Conservation (phyloP, 768 basidiomycete species). For the Sarcomyxa edulis region DNA sequence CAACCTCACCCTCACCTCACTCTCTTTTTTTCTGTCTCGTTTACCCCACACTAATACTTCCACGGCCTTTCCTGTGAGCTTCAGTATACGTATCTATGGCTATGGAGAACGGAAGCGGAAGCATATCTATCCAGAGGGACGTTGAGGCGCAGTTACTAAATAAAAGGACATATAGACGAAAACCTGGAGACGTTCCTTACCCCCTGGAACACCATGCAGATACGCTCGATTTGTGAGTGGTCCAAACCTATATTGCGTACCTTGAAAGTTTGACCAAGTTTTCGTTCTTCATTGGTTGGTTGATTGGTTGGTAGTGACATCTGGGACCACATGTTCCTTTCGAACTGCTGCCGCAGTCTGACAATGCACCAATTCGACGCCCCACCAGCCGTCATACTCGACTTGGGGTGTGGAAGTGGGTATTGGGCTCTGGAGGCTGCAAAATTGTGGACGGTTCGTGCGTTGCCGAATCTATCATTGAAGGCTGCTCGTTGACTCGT, state of each 20-base stretch:
- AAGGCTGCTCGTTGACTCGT: neutral
- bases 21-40: no score
- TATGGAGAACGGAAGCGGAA: no score
- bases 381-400: slow-evolving; percentile 51
- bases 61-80: no score
- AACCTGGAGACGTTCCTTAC: slow-evolving; percentile 46
- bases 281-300: slow-evolving; percentile 4
- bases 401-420: slow-evolving; percentile 69
- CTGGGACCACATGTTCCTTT: slow-evolving; percentile 68
- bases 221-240: slow-evolving; percentile 54
- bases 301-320: slow-evolving; percentile 43
- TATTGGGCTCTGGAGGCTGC: slow-evolving; percentile 70
- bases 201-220: slow-evolving; percentile 46
- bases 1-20: no score
- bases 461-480: slow-evolving; percentile 2
- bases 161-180: slow-evolving; percentile 34
- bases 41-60: no score
- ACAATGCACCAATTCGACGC: slow-evolving; percentile 49
- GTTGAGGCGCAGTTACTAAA: slow-evolving; percentile 40
- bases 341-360: slow-evolving; percentile 38
- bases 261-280: slow-evolving; percentile 1
- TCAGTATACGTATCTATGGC: no score
- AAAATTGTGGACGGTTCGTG: slow-evolving; percentile 57
- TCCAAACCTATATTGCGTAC: no score
- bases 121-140: slow-evolving; percentile 35